Base-by-base conservation (phyloP, 129 eudicot genomes). In the Centaurea solstitialis region DNA sequence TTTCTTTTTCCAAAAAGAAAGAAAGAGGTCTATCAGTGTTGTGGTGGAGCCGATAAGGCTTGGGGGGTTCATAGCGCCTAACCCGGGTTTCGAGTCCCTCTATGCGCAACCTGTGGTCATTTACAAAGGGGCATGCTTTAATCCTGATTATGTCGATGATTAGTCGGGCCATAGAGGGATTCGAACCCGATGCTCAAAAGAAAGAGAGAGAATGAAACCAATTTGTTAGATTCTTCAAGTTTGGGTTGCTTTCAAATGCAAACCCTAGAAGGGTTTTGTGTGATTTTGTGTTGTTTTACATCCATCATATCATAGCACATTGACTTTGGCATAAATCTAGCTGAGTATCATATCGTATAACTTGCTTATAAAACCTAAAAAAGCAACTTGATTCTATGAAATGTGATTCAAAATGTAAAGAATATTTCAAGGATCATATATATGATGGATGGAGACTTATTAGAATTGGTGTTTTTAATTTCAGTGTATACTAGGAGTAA, bases 401-500 rank as follows among this genome's bases (percentile, higher is more conserved):
- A 50, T 50, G 20, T 50, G 62, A 47, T 47, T 47, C 4, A 41
- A 41, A 41, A 41, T 47, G 6, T 53, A 53, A 57, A 57, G 65
- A n/a, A 57, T 57, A n/a, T 57, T 57, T 64, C 2, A 64, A 20
- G 68, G 68, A 20, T 61, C 26, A 61, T n/a, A n/a, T n/a, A n/a
- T n/a, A 53, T 53, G 64, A 7, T 53, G 22, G 22, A 53, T 17
- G 22, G 9, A 53, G 64, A 75, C 3, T 57, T 79, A 73, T 81
- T 0, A 26, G 2, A 85, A 66, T 62, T 82, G 74, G 80, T 76
- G 68, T 26, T 43, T 23, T 72, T 71, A 70, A 39, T 57, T 82
- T 82, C 74, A 82, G 81, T 82, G 82, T 67, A 81, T 38, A 82
- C 76, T 70, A 20, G 59, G 76, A 75, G 80, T 74, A 74, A 82